Base-by-base conservation (phyloP, 352 stramenopile genomes). In the Phytophthora melonis region DNA sequence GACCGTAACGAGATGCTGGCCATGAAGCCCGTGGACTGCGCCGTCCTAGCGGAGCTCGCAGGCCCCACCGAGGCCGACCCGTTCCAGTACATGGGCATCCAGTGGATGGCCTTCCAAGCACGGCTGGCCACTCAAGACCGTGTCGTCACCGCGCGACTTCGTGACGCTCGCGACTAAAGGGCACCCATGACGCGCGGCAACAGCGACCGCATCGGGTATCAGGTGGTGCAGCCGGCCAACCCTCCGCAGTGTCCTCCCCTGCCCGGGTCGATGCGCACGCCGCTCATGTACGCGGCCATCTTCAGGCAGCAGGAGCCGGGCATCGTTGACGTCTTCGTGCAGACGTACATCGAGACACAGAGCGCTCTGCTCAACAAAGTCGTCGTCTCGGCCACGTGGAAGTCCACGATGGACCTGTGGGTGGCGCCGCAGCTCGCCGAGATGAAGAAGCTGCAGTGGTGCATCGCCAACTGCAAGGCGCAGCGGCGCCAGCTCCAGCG, bases 171-270 rank as follows among this genome's bases (percentile, higher is more conserved):
- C 65, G 19, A 75, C 78, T 5, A 81, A 72, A 14, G 75, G 80
- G n/a, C n/a, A n/a, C n/a, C 75, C 32, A 70, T 87, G 50, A 71
- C 50, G 6, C 66, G 69, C 8, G 62, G 34, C 0, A 75, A 74
- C 21, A 75, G 80, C 13, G 80, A 87, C 39, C 58, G 60, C 9
- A 73, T 87, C 58, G 80, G 80, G 41, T 87, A 81, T 59, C 72
- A 84, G 56, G 73, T 87, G 10, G 72, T 83, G 4, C 82, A 90
- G 61, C 86, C 86, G 19, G 74, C 89, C 11, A 64, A 67, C 43
- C 66, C 79, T 58, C 41, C 50, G 21, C 64, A 77, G 13, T 75
- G 56, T 58, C 67, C 68, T 36, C 50, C 57, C 0, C n/a, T 74
- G 6, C 80, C 75, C n/a, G 70, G 87, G 6, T 61, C 36, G 2